Conservation (phyloP, 2,329 filamentous ascomycete genomes). For the Cercospora zeae-maydis region DNA sequence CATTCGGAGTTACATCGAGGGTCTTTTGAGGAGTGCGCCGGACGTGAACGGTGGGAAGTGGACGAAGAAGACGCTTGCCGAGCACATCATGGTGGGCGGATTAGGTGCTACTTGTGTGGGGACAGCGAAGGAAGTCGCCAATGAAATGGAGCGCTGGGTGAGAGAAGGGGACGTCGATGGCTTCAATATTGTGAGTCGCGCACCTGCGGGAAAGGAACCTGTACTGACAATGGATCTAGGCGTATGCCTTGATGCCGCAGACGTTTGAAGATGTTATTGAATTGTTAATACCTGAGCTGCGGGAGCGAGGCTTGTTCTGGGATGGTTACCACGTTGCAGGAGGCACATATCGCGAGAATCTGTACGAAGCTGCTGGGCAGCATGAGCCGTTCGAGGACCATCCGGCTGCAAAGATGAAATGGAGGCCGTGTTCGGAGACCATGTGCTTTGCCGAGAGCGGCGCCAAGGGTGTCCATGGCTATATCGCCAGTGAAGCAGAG, state of each 20-base stretch:
- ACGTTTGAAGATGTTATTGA: slow-evolving; percentile 67
- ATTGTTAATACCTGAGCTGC: slow-evolving; percentile 62
- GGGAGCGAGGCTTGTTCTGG: slow-evolving; percentile 56
- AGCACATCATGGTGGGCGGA: slow-evolving; percentile 66
- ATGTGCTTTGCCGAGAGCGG: not conserved
- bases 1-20: slow-evolving; percentile 55
- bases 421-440: slow-evolving; percentile 23
- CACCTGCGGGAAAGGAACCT: not conserved
- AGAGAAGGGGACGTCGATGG: slow-evolving; percentile 67
- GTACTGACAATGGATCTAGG: slow-evolving; percentile 32
- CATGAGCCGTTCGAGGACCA: slow-evolving; percentile 52
- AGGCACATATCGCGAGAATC: slow-evolving; percentile 60
- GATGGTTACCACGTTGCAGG: slow-evolving; percentile 53
- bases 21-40: slow-evolving; percentile 55
- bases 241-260: slow-evolving; percentile 64
- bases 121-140: slow-evolving; percentile 61
- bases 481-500: not conserved
- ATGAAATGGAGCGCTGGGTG: slow-evolving; percentile 65
- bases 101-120: slow-evolving; percentile 64
- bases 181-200: slow-evolving; percentile 62
- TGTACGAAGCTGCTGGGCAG: slow-evolving; percentile 52
- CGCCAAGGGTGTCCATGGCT: not conserved
- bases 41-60: slow-evolving; percentile 57
- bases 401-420: slow-evolving; percentile 48
- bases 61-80: slow-evolving; percentile 67